Base-by-base conservation (phyloP, 768 basidiomycete genomes). In the Leccinum fibrillosum region DNA sequence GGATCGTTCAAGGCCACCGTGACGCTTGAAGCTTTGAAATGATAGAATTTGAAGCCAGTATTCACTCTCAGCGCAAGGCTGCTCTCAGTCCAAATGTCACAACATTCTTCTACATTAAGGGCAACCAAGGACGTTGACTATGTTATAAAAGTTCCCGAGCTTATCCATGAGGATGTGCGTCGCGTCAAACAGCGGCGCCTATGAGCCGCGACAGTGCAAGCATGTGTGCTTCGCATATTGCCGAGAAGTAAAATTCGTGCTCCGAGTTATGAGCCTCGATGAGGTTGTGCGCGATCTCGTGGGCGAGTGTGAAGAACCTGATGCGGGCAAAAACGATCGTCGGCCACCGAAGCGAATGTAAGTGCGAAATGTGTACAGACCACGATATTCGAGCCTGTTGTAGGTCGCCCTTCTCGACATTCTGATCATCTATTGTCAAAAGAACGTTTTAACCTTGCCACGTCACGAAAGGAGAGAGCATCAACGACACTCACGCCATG, bases 211-310 rank as follows among this genome's bases (percentile, higher is more conserved):
- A 74, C 21, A 86, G 72, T 19, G 72, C 66, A 52, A 77, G 61
- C 26, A 87, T 68, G 66, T 81, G 80, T 34, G 79, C 81, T 73
- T 97, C 92, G 62, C 90, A 91, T 19, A 98, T 89, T 6, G 90
- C 86, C 28, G 92, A 92, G 66, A 96, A 94, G 72, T 92, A 97
- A 72, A 97, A 98, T 62, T 94, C 92, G 62, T 96, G 94, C 67
- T 94, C 88, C 1, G 91, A 86, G 70, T 96, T 94, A 66, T 97
- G 95, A 0, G 85, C 82, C 44, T 85, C 80, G 15, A 95, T 88
- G 2, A 97, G 76, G 67, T 96, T 98, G 73, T 98, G 94, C 9
- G 92, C 92, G 63, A 94, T 90, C 68, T 94, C 94, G 69, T 97
- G 96, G 0, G 95, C 94, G 13, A 97, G 79, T 1, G 90, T 88